phyloP scores from a whole-genome alignment of 257 asterid species.

The Ajuga chamaepitys region DNA sequence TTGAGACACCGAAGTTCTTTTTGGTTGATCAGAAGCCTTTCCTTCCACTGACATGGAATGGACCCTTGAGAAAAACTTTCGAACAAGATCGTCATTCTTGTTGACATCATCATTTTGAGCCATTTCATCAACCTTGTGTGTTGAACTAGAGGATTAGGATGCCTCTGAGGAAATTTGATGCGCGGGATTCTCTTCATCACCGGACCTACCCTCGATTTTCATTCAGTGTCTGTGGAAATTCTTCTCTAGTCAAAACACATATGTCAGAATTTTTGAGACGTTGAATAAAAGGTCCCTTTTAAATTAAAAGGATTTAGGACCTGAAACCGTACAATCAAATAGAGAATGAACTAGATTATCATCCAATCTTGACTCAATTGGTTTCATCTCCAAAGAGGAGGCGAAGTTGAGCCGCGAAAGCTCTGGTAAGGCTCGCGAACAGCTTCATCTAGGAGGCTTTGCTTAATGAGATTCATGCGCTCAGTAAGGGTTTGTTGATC shows the following conservation, averaged over 20 bases:
- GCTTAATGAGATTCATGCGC: constrained; percentile 61
- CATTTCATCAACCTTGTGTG: constrained; percentile 35
- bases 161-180: constrained; percentile 79
- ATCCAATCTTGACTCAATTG: constrained; percentile 14
- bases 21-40: constrained; percentile 94
- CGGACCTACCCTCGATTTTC: constrained; percentile 41
- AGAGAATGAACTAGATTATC: not conserved
- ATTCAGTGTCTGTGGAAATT: not conserved
- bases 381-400: constrained; percentile 54
- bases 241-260: not conserved
- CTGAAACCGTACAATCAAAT: not conserved
- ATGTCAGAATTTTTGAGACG: not conserved
- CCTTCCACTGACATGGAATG: constrained; percentile 54
- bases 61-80: constrained; percentile 47
- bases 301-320: not conserved
- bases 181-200: constrained; percentile 85
- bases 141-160: constrained; percentile 47
- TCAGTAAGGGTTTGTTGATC: constrained; percentile 44
- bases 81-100: constrained; percentile 36
- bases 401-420: constrained; percentile 70
- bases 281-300: not conserved
- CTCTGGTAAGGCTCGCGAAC: constrained; percentile 65
- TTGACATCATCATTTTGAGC: constrained; percentile 23
- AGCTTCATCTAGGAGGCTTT: constrained; percentile 64
- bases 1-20: constrained; percentile 73